Evolutionary conservation across 2,329 filamentous ascomycete genomes (phyloP), one percentile per base, ranked within the genome.

Genomic region (Hypomyces perniciosus): DNA sequence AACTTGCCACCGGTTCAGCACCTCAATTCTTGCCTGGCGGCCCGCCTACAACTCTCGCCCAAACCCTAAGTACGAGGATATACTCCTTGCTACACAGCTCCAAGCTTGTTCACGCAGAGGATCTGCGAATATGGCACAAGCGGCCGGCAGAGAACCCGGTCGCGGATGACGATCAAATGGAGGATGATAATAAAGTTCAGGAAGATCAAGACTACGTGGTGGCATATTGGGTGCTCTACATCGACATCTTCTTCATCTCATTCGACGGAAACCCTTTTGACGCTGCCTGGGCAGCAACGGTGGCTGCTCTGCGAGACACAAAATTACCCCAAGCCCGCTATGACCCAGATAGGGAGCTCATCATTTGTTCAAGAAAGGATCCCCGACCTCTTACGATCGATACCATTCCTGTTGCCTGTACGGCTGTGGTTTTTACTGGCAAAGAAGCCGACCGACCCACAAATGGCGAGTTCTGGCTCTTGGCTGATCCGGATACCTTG

Each of bases 151-250:
- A 79, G 51, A 70, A 72, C 13, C 67, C 74, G 28, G 71, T 69
- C 12, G 72, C 75, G 12, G 73, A 77, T 26, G 73, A 75, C 4
- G 67, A 67, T 42, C 68, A 72, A 49, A 65, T 73, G 4, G 69
- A 71, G 5, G 71, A 70, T 1, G 62, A 62, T 0, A 61, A 64
- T 6, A 59, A 57, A 27, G 47, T 49, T 12, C 57, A 56, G 4
- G 63, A 70, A 5, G 70, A 67, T 41, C 67, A 71, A 8, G 65
- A 65, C 6, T 64, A 65, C n/a, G 69, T 92, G 8, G 92, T 88
- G 65, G 93, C 86, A 0, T 97, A 95, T 68, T 99, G 92, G 93
- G 85, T 88, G 8, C 81, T 99, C 20, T 96, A 96, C 68, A 88
- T 99, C 57, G 92, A 97, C 64, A 77, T 96, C n/a, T 80, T 96